Percentiles rank a stretch among this genome's conserved stretches.
These are phyloP conservation scores for Catharanthus roseus DNA, from an alignment of 257 asterid genomes.

Conservation along the genomic window DNA sequence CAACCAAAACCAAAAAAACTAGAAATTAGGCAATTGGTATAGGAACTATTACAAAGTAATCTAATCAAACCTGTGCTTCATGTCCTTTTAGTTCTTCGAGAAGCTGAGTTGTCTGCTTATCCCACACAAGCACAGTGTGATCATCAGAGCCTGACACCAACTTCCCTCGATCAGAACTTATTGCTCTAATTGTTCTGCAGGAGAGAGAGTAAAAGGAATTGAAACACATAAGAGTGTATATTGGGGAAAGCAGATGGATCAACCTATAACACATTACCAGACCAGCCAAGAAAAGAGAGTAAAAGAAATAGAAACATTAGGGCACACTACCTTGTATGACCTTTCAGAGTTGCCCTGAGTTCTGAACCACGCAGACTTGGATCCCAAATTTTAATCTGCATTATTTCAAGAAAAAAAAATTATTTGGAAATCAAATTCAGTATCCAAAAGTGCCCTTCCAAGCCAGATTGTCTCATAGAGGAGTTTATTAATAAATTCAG, in stretches of 20 bases:
- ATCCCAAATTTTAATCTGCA: slow-evolving; percentile 95
- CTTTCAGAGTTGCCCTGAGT: slow-evolving; percentile 83
- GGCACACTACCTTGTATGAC: slow-evolving; percentile 68
- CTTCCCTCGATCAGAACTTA: slow-evolving; percentile 92
- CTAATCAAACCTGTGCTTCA: slow-evolving; percentile 61
- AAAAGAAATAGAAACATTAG: background rate
- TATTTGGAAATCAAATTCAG: slow-evolving; percentile 5
- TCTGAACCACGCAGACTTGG: slow-evolving; percentile 95
- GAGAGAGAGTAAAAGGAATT: slow-evolving; percentile 18
- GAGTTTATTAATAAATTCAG: background rate
- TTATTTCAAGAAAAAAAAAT: background rate
- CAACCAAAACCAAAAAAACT: background rate
- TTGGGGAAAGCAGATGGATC: background rate
- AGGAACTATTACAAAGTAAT: slow-evolving; percentile 11
- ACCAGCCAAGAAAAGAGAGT: slow-evolving; percentile 7
- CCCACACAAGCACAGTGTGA: slow-evolving; percentile 93
- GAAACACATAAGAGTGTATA: background rate
- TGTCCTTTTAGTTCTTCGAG: slow-evolving; percentile 95
- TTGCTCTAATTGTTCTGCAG: slow-evolving; percentile 79
- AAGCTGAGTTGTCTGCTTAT: slow-evolving; percentile 87
- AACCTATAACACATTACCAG: slow-evolving; percentile 7
- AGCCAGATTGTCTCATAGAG: background rate
- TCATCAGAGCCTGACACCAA: slow-evolving; percentile 99
- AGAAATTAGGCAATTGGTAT: background rate
- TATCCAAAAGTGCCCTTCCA: background rate